These are phyloP conservation scores for Monilinia aucupariae DNA, from an alignment of 2,329 filamentous ascomycete species.

Conservation along the genomic window DNA sequence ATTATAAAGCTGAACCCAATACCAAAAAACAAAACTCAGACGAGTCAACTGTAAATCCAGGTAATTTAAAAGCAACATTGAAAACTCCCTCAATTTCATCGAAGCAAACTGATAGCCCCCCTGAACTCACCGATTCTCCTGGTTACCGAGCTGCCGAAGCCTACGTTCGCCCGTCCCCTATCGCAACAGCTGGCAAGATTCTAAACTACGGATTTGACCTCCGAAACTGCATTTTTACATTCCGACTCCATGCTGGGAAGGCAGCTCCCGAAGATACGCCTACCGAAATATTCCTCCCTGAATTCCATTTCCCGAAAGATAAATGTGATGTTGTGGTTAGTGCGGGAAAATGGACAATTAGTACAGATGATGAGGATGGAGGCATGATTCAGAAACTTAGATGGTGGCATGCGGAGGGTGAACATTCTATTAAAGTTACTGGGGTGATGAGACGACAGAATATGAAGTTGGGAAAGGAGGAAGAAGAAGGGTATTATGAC, in stretches of 20 bases:
- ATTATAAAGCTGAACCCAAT: constrained; percentile 37
- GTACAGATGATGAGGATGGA: constrained; percentile 63
- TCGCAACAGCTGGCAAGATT: constrained; percentile 67
- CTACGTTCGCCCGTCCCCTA: constrained; percentile 79
- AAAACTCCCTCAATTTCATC: constrained; percentile 63
- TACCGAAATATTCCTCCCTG: constrained; percentile 80
- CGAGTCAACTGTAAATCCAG: constrained; percentile 60
- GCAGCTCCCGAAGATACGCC: constrained; percentile 59
- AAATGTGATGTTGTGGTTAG: constrained; percentile 67
- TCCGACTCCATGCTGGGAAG: constrained; percentile 60
- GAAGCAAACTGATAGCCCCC: constrained; percentile 45
- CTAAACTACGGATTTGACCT: constrained; percentile 75
- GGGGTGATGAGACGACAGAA: constrained; percentile 65
- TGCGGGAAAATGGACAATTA: constrained; percentile 86
- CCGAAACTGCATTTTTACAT: constrained; percentile 67
- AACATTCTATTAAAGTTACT: constrained; percentile 71
- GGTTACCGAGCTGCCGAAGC: constrained; percentile 90
- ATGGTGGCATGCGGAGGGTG: constrained; percentile 90
- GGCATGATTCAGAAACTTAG: constrained; percentile 68
- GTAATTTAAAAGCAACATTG: constrained; percentile 69
- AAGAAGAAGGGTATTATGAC: constrained; percentile 74
- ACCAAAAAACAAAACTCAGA: constrained; percentile 43
- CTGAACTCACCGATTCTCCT: constrained; percentile 55
- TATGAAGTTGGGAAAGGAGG: constrained; percentile 45
- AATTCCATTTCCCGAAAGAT: constrained; percentile 83